A percentile compares a stretch with the other conserved stretches of the same genome.
These are phyloP conservation scores for Ganoderma boninense DNA, from an alignment of 1,284 basidiomycete genomes.

Conservation along the genomic window DNA sequence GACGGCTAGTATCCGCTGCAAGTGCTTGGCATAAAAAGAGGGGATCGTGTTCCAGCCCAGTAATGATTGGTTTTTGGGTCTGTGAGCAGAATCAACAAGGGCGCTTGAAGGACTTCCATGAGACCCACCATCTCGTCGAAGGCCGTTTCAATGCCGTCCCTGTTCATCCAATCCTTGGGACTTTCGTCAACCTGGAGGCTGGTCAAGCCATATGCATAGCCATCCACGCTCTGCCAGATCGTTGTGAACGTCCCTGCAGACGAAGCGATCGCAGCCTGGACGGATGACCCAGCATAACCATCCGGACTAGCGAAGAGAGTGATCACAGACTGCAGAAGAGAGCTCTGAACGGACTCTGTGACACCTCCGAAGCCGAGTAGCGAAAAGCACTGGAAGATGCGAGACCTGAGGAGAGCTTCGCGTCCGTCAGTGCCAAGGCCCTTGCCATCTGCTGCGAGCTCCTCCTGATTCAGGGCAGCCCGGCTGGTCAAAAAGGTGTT, in stretches of 20 bases:
- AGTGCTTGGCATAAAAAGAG: conserved; percentile 74
- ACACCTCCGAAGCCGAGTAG: conserved; percentile 83
- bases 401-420: conserved; percentile 84
- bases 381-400: conserved; percentile 92
- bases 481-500: conserved; percentile 68
- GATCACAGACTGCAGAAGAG: conserved; percentile 87
- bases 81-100: conserved; percentile 39
- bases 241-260: conserved; percentile 87
- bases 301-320: conserved; percentile 88
- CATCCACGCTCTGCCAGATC: conserved; percentile 90
- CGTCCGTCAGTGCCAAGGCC: conserved; percentile 78
- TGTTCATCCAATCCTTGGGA: conserved; percentile 68
- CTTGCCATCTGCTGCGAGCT: conserved; percentile 46
- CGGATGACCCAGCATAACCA: conserved; percentile 79
- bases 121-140: conserved; percentile 76
- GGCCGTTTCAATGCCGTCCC: conserved; percentile 80
- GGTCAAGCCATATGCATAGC: conserved; percentile 93
- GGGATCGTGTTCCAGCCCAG: conserved; percentile 89
- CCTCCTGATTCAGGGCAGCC: conserved; percentile 57
- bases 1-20: conserved; percentile 51
- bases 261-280: conserved; percentile 93
- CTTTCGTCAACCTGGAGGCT: conserved; percentile 63
- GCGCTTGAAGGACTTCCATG: no score
- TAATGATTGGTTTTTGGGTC: conserved; percentile 83
- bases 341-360: conserved; percentile 83